Evolutionary conservation across 2,329 filamentous ascomycete species (phyloP).

Genomic region (Fusarium verrucosum): DNA sequence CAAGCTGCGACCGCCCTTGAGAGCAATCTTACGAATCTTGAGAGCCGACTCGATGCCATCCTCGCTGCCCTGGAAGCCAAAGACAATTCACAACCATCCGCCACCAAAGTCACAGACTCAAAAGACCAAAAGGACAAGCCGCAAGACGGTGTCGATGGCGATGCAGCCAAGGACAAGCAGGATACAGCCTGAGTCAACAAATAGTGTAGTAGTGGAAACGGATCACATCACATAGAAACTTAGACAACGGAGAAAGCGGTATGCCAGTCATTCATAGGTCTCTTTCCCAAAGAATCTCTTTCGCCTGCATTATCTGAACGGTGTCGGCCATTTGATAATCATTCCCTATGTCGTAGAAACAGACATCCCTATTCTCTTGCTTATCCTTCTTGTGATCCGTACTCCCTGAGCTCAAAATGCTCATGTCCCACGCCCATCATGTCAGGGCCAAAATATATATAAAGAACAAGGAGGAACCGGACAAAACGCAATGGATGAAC

Average conservation of each 20-base stretch:
- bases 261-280: constrained; percentile 3
- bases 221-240: neutral
- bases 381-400: constrained; percentile 15
- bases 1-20: constrained; percentile 64
- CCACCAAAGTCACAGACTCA: neutral
- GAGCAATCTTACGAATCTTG: constrained; percentile 60
- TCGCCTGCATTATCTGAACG: constrained; percentile 9
- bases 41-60: constrained; percentile 64
- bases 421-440: constrained; percentile 4
- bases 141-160: constrained; percentile 3
- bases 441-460: constrained; percentile 2
- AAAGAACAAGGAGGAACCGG: neutral
- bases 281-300: constrained; percentile 6
- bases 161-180: constrained; percentile 4
- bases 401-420: constrained; percentile 25
- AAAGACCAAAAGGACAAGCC: constrained; percentile 1
- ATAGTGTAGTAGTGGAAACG: neutral
- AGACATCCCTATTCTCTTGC: constrained; percentile 1
- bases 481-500: neutral
- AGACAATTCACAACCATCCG: constrained; percentile 5
- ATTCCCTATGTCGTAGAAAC: neutral
- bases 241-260: neutral
- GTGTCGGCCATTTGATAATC: constrained; percentile 1
- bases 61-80: constrained; percentile 58
- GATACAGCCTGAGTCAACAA: constrained; percentile 1